These are phyloP conservation scores for Fusarium hostae DNA, from an alignment of 2,329 filamentous ascomycete genomes.

Conservation along the genomic window DNA sequence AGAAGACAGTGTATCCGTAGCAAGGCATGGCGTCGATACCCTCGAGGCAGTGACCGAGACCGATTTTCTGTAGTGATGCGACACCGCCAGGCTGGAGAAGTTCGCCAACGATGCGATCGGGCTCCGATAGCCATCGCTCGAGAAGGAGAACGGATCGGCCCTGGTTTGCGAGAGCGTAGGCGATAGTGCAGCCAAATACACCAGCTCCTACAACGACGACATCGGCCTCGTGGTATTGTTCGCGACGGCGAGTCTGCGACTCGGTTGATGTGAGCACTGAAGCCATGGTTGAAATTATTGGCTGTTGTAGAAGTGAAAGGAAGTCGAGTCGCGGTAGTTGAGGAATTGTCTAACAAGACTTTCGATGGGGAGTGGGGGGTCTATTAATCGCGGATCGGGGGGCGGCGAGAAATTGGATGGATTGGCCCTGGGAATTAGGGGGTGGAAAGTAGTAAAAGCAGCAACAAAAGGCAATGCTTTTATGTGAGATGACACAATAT, in stretches of 20 bases:
- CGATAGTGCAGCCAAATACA: constrained; percentile 87
- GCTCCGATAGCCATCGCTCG: constrained; percentile 89
- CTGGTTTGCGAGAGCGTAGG: constrained; percentile 86
- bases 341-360: constrained; percentile 14
- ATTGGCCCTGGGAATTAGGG: constrained; percentile 21
- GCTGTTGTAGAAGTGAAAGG: background rate
- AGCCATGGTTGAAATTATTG: constrained; percentile 46
- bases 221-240: constrained; percentile 74
- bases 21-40: constrained; percentile 87
- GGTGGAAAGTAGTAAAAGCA: constrained; percentile 1
- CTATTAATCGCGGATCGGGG: constrained; percentile 33
- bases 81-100: constrained; percentile 93
- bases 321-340: constrained; percentile 6
- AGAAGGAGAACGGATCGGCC: constrained; percentile 90
- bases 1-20: constrained; percentile 88
- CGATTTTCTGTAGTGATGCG: constrained; percentile 80
- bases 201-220: constrained; percentile 94
- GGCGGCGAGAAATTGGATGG: constrained; percentile 40
- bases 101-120: constrained; percentile 95
- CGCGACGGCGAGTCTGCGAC: constrained; percentile 60
- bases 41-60: constrained; percentile 83
- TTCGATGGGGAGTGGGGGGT: constrained; percentile 36
- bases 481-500: constrained; percentile 6
- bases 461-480: background rate
- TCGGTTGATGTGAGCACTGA: constrained; percentile 50